Base-by-base conservation (phyloP, 2,329 filamentous ascomycete species). In the Aureobasidium sp. region DNA sequence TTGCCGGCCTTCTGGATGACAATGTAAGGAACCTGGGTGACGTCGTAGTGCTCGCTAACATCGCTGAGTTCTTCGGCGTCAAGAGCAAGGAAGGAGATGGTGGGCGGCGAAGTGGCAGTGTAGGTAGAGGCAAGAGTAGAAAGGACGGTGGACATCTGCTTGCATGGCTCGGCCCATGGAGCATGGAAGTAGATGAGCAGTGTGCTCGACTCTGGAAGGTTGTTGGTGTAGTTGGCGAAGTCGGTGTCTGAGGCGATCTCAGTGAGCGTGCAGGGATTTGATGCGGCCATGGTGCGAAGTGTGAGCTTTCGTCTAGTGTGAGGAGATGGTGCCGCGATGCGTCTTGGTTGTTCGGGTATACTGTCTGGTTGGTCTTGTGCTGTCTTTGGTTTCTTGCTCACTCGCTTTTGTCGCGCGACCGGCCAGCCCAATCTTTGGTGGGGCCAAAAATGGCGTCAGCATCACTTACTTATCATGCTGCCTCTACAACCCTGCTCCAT, bases 51-150 rank as follows among this genome's bases (percentile, higher is more conserved):
- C 78, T 99, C 94, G 69, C 89, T 92, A 69, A 97, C 84, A 65
- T 97, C 92, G 69, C 89, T 89, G 47, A 97, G 82, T 67, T 97
- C 92, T 79, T 99, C 94, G 64, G 94, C 94, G 75, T 99, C 92
- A 77, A 99, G 84, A 65, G 88, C 88, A 64, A 96, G 84, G 87
- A 96, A 99, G 68, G 86, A 85, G 68, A 92, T 88, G 62, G 82
- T 79, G 17, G 82, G 81, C 46, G 88, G 86, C 66, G 82, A 78
- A 67, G 84, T 81, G 70, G 84, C 81, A 65, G 90, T 85, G 77
- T 96, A 96, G 74, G 92, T 91, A 71, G 86, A 85, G 67, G 93
- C 92, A 67, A 99, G 89, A 26, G 91, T 88, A 71, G 84, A 82
- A 67, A 99, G 85, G 69, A 97, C 89, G 56, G 87, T 89, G 68